Percentiles rank a stretch among this genome's conserved stretches.
phyloP scores from a whole-genome alignment of 1,139 yeast species.

The Casaregolazyma suthepensis region DNA sequence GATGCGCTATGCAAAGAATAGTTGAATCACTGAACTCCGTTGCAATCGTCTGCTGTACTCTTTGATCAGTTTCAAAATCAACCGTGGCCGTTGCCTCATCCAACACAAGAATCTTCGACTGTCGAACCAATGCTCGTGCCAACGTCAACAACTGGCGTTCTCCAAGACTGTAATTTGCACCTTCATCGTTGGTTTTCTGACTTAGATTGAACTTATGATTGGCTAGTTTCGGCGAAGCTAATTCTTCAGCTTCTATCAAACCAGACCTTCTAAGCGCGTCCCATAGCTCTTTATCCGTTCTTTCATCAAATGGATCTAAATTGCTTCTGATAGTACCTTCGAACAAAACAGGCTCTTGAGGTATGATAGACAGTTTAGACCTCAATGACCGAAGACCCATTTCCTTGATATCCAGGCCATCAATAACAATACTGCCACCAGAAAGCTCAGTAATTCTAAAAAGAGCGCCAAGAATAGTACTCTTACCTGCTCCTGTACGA shows the following conservation, averaged over 20 bases:
- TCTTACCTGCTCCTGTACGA: conserved; percentile 74
- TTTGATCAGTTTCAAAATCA: conserved; percentile 69
- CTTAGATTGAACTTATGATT: conserved; percentile 62
- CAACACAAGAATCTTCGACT: conserved; percentile 57
- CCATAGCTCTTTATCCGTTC: conserved; percentile 48
- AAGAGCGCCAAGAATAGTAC: conserved; percentile 57
- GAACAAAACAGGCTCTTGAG: conserved; percentile 71
- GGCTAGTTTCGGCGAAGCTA: conserved; percentile 15
- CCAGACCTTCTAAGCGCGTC: conserved; percentile 43
- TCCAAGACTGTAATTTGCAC: conserved; percentile 68
- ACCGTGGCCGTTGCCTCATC: conserved; percentile 88
- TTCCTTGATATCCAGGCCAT: conserved; percentile 50
- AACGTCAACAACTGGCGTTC: conserved; percentile 71
- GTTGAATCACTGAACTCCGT: conserved; percentile 61
- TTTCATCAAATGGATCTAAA: conserved; percentile 55
- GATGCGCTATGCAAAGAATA: conserved; percentile 72
- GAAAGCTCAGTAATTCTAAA: conserved; percentile 54
- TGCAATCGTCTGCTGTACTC: conserved; percentile 58
- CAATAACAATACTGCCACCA: conserved; percentile 48
- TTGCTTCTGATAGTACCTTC: conserved; percentile 58
- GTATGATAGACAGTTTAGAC: conserved; percentile 56
- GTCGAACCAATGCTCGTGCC: conserved; percentile 72
- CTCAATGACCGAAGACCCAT: conserved; percentile 53
- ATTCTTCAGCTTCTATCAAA: conserved; percentile 41
- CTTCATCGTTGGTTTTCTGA: conserved; percentile 63